Evolutionary conservation across 176 grass and related monocot genomes (phyloP).

Genomic region (Echinochloa phyllopogon): DNA sequence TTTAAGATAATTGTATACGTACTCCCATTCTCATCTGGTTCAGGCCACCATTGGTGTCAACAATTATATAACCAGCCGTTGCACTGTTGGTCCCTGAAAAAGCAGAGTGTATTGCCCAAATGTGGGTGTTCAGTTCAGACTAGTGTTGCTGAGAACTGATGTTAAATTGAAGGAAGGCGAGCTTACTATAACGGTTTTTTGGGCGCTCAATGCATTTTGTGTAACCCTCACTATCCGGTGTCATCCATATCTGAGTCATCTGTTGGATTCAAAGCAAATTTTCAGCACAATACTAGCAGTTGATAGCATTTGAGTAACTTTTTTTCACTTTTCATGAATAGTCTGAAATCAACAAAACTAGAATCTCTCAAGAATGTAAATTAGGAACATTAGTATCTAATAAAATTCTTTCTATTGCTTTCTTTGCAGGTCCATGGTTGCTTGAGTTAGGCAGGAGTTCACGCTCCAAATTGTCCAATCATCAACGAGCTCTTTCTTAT

Average conservation of each 20-base stretch:
- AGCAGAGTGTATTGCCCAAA: background rate
- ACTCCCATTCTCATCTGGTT: constrained; percentile 93
- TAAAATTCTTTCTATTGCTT: background rate
- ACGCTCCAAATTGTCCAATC: constrained; percentile 18
- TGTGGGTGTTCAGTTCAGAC: background rate
- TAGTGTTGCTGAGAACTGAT: background rate
- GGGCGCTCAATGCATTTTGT: constrained; percentile 59
- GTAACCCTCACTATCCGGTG: constrained; percentile 46
- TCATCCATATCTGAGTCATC: constrained; percentile 67
- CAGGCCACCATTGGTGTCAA: constrained; percentile 76
- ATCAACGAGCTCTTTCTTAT: constrained; percentile 14
- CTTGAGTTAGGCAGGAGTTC: constrained; percentile 9
- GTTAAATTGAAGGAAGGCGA: constrained; percentile 19
- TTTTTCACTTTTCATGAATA: background rate
- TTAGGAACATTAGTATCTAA: constrained; percentile 28
- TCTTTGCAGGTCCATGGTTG: constrained; percentile 37
- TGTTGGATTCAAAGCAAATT: constrained; percentile 37
- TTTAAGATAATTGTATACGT: constrained; percentile 13
- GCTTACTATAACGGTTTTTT: constrained; percentile 56
- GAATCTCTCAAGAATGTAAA: background rate
- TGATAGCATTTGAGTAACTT: background rate
- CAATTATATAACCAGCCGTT: constrained; percentile 66
- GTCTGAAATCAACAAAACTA: background rate
- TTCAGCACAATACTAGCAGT: constrained; percentile 28
- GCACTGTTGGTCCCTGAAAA: constrained; percentile 45